Conservation (phyloP, 208 protist genomes). For the Trypanosoma vivax region DNA sequence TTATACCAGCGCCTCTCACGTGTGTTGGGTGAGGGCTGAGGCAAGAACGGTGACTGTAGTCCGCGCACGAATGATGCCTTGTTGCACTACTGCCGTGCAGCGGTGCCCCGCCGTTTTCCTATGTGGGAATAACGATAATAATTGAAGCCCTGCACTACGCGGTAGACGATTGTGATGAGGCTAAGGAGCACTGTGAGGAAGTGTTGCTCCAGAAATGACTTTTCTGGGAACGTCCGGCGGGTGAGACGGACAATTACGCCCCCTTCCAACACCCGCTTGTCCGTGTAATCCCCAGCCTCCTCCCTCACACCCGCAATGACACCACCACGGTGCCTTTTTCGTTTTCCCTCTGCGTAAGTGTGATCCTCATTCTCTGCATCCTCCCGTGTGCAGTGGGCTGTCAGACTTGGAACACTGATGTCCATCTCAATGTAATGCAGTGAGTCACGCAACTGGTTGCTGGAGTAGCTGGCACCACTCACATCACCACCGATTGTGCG, state of each 20-base stretch:
- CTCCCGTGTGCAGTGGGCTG: slow-evolving; percentile 23
- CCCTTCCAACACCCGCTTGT: slow-evolving; percentile 11
- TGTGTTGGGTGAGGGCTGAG: too few species aligned
- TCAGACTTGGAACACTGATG: slow-evolving; percentile 25
- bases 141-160: slow-evolving; percentile 17
- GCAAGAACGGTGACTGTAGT: too few species aligned
- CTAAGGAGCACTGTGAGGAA: slow-evolving; percentile 17
- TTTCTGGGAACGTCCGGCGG: slow-evolving; percentile 11
- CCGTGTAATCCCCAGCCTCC: slow-evolving; percentile 12
- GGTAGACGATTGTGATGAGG: slow-evolving; percentile 16
- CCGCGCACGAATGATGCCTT: too few species aligned
- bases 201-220: slow-evolving; percentile 17
- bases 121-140: too few species aligned
- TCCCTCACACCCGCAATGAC: slow-evolving; percentile 3
- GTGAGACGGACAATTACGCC: slow-evolving; percentile 19
- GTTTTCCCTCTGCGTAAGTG: not conserved
- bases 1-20: too few species aligned
- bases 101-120: too few species aligned
- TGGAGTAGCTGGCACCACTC: slow-evolving; percentile 6
- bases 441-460: slow-evolving; percentile 33
- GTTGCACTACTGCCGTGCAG: too few species aligned
- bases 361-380: not conserved
- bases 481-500: slow-evolving; percentile 30
- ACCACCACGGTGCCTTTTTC: slow-evolving; percentile 22
- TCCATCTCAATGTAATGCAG: slow-evolving; percentile 44